Evolutionary conservation across 805 yeast species (phyloP).

Genomic region (Yamadazyma sp.): DNA sequence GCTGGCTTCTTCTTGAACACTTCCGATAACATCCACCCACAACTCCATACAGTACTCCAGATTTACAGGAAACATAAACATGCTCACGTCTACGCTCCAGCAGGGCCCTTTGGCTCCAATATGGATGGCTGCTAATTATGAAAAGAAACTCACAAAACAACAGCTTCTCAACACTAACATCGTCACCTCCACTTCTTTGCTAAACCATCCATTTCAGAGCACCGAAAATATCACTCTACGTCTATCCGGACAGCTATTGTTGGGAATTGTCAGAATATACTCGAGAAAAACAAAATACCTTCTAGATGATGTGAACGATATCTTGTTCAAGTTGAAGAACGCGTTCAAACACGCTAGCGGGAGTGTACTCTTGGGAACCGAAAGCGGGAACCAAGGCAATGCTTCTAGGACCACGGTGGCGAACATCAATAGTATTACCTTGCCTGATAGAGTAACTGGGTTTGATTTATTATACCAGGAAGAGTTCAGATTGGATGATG

Average conservation of each 20-base stretch:
- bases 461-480: constrained; percentile 70
- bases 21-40: too few relatives aligned
- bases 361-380: constrained; percentile 24
- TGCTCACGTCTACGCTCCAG: constrained; percentile 24
- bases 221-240: constrained; percentile 70
- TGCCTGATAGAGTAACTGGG: constrained; percentile 78
- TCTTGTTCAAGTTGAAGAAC: constrained; percentile 66
- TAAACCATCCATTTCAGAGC: constrained; percentile 47
- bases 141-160: constrained; percentile 68
- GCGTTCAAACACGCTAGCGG: constrained; percentile 50
- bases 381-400: constrained; percentile 35
- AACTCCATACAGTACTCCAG: constrained; percentile 27
- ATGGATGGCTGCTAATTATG: constrained; percentile 91
- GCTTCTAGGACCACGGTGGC: constrained; percentile 62
- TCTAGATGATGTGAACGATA: constrained; percentile 79
- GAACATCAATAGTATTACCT: constrained; percentile 56
- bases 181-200: constrained; percentile 43
- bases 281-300: constrained; percentile 81
- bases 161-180: constrained; percentile 75
- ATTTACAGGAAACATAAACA: constrained; percentile 18
- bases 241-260: constrained; percentile 79
- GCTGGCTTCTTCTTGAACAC: too few relatives aligned
- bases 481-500: constrained; percentile 44
- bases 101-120: constrained; percentile 85
- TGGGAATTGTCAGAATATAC: constrained; percentile 86